These are phyloP conservation scores for Chlamydomonas schloesseri DNA, from an alignment of 139 green algal genomes.

Conservation along the genomic window DNA sequence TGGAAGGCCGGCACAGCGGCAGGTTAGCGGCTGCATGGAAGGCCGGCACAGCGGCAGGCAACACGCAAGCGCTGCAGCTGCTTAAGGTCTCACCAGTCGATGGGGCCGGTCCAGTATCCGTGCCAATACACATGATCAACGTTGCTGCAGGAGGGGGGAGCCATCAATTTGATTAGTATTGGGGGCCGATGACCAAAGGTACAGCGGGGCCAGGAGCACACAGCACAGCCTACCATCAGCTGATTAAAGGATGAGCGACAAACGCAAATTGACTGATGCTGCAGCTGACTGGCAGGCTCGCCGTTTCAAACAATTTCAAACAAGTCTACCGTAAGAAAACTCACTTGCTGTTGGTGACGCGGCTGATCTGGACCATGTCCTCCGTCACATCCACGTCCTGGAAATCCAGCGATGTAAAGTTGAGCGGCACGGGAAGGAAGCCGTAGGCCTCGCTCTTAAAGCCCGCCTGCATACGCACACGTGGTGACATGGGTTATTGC, in stretches of 20 bases:
- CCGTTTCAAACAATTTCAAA: too few relatives aligned
- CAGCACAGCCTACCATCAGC: too few relatives aligned
- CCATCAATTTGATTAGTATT: neutral
- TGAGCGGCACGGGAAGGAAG: constrained; percentile 2
- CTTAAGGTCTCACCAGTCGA: neutral
- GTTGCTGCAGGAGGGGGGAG: neutral
- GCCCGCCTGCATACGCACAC: neutral
- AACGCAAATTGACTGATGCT: too few relatives aligned
- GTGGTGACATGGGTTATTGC: too few relatives aligned
- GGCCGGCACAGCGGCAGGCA: too few relatives aligned
- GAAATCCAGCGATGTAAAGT: neutral
- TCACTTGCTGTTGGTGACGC: neutral
- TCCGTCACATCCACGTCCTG: neutral
- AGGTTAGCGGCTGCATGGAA: too few relatives aligned
- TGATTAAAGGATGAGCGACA: too few relatives aligned
- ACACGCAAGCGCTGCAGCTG: too few relatives aligned
- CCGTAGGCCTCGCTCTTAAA: neutral
- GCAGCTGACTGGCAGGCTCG: too few relatives aligned
- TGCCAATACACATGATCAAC: neutral
- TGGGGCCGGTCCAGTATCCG: neutral
- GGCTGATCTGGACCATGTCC: neutral
- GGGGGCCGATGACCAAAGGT: too few relatives aligned
- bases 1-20: too few relatives aligned
- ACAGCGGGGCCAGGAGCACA: too few relatives aligned
- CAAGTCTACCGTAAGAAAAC: neutral